phyloP scores from a whole-genome alignment of 352 stramenopile genomes.

The Phytophthora citrophthora region DNA sequence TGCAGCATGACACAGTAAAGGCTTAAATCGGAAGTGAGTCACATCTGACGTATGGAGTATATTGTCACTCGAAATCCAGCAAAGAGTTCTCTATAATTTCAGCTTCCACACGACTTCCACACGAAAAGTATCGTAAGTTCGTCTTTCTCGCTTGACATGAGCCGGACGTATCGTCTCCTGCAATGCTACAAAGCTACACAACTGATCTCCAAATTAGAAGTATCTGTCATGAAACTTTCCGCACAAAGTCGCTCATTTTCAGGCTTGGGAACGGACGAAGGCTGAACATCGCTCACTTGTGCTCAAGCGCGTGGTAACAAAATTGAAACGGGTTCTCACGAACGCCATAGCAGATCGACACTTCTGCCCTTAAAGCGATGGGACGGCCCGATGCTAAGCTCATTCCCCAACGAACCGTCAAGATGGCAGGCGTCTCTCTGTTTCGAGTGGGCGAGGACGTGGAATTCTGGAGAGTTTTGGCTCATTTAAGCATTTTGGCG shows the following conservation, averaged over 20 bases:
- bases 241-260: background rate
- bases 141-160: conserved; percentile 1
- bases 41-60: background rate
- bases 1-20: background rate
- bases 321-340: conserved; percentile 10
- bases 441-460: conserved; percentile 66
- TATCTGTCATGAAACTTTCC: background rate
- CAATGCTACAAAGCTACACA: background rate
- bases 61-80: conserved; percentile 16
- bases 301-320: background rate
- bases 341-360: background rate
- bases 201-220: too few species aligned
- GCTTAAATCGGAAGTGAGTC: background rate
- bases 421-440: conserved; percentile 44
- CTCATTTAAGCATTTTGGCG: conserved; percentile 54
- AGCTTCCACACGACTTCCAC: background rate
- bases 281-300: conserved; percentile 10
- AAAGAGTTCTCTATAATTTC: conserved; percentile 3
- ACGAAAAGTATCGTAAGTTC: background rate
- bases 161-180: background rate
- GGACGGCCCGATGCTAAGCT: background rate
- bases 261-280: background rate
- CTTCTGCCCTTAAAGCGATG: background rate
- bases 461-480: conserved; percentile 55
- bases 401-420: conserved; percentile 11